phyloP scores from a whole-genome alignment of 2,329 filamentous ascomycete genomes.

The Chaetomium sp. region DNA sequence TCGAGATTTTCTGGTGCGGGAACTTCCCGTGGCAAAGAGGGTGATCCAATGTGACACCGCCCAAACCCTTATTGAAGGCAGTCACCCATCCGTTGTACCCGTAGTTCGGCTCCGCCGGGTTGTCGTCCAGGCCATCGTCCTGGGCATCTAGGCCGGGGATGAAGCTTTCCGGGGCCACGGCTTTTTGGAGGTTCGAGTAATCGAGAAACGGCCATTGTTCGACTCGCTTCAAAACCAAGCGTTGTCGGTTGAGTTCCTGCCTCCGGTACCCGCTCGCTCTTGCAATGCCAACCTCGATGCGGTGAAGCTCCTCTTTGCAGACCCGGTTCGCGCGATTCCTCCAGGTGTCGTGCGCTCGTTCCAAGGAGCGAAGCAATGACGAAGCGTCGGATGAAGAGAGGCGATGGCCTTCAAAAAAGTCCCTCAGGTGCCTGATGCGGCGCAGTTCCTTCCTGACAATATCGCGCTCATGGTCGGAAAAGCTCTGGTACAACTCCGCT shows the following conservation, averaged over 20 bases:
- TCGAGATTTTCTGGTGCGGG: slow-evolving; percentile 33
- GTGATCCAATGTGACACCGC: slow-evolving; percentile 29
- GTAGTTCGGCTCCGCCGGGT: slow-evolving; percentile 30
- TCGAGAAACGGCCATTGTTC: slow-evolving; percentile 28
- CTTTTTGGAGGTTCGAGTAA: slow-evolving; percentile 17
- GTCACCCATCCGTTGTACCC: slow-evolving; percentile 35
- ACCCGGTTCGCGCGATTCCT: slow-evolving; percentile 18
- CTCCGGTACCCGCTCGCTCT: slow-evolving; percentile 19
- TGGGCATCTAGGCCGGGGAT: slow-evolving; percentile 25
- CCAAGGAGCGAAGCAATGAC: slow-evolving; percentile 23
- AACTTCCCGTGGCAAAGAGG: slow-evolving; percentile 31
- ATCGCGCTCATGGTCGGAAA: slow-evolving; percentile 28
- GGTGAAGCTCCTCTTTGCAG: slow-evolving; percentile 28
- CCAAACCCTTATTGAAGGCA: slow-evolving; percentile 28
- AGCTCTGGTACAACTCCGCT: slow-evolving; percentile 26
- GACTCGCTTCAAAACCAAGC: slow-evolving; percentile 27
- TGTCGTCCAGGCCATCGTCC: slow-evolving; percentile 31
- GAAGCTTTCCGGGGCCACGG: slow-evolving; percentile 28
- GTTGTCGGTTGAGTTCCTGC: slow-evolving; percentile 26
- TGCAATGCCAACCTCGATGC: slow-evolving; percentile 26
- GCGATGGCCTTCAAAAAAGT: slow-evolving; percentile 28
- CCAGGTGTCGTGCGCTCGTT: slow-evolving; percentile 27
- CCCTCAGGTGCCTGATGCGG: slow-evolving; percentile 30
- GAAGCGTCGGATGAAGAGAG: slow-evolving; percentile 25
- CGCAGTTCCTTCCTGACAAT: slow-evolving; percentile 31